Percentiles rank a stretch among this genome's conserved stretches.
These are phyloP conservation scores for Aspergillus sclerotialis DNA, from an alignment of 2,329 filamentous ascomycete species.

Conservation along the genomic window DNA sequence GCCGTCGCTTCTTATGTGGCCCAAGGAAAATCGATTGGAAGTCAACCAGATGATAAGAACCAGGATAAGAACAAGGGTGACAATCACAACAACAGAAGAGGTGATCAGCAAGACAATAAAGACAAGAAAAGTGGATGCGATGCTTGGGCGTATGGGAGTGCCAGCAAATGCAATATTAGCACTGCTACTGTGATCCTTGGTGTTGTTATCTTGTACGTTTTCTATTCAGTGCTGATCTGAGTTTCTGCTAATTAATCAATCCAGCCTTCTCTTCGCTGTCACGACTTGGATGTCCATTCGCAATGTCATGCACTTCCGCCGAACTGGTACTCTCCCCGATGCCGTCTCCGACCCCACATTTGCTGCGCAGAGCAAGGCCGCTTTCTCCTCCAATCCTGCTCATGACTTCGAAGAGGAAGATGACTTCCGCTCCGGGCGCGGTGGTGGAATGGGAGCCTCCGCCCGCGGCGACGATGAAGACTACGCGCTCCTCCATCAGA, in stretches of 20 bases:
- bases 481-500: constrained; percentile 46
- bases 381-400: constrained; percentile 41
- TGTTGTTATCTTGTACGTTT: constrained; percentile 49
- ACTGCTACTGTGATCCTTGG: constrained; percentile 51
- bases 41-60: constrained; percentile 20
- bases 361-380: constrained; percentile 42
- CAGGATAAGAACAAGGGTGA: constrained; percentile 30
- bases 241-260: constrained; percentile 1
- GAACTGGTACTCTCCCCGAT: constrained; percentile 49
- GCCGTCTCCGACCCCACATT: constrained; percentile 39
- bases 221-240: background rate
- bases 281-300: constrained; percentile 49
- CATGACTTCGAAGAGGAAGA: constrained; percentile 40
- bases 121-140: constrained; percentile 44
- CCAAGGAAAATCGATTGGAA: constrained; percentile 46
- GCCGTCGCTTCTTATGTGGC: constrained; percentile 51
- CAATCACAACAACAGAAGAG: background rate
- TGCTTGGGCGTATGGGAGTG: constrained; percentile 49
- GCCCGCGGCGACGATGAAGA: constrained; percentile 41
- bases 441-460: constrained; percentile 31
- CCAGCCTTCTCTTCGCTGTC: constrained; percentile 47
- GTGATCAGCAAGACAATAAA: constrained; percentile 28
- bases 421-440: constrained; percentile 36
- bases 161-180: constrained; percentile 50
- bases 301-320: constrained; percentile 50